Percentiles rank a stretch among this genome's conserved stretches.
Evolutionary conservation across 371 early-diverging fungal genomes (phyloP).

Genomic region (Gilbertella persicaria): DNA sequence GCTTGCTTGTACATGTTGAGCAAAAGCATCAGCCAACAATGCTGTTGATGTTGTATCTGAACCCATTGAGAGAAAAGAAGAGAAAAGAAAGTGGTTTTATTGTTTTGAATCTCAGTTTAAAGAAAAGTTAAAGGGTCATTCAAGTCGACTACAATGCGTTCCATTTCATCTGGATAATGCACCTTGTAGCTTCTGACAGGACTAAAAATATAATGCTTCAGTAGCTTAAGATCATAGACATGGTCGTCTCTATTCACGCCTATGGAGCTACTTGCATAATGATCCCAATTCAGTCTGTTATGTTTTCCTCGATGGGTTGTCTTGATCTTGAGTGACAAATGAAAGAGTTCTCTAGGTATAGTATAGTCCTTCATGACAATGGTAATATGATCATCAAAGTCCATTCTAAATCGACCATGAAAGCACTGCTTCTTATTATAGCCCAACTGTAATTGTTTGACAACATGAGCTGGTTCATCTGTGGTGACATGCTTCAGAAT

Average conservation of each 20-base stretch:
- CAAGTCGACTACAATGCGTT: no score
- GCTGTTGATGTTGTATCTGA: slow-evolving; percentile 2
- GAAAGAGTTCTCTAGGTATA: slow-evolving; percentile 43
- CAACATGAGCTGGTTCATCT: slow-evolving; percentile 54
- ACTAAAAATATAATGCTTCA: slow-evolving; percentile 51
- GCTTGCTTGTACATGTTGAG: slow-evolving; percentile 43
- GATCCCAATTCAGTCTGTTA: slow-evolving; percentile 68
- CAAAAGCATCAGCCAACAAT: slow-evolving; percentile 31
- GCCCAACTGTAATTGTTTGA: slow-evolving; percentile 29
- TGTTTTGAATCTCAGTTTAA: no score
- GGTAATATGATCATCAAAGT: slow-evolving; percentile 22
- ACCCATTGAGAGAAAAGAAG: not conserved
- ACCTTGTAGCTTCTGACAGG: slow-evolving; percentile 41
- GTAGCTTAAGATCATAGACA: slow-evolving; percentile 37
- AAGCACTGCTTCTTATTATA: slow-evolving; percentile 46
- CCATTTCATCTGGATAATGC: slow-evolving; percentile 23
- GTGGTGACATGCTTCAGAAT: slow-evolving; percentile 53
- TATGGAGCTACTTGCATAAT: slow-evolving; percentile 37
- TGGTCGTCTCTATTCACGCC: slow-evolving; percentile 24
- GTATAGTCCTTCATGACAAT: slow-evolving; percentile 37
- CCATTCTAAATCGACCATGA: slow-evolving; percentile 40
- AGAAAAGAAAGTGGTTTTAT: not conserved
- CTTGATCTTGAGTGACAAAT: slow-evolving; percentile 46
- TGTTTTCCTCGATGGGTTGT: slow-evolving; percentile 61
- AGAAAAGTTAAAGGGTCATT: no score